Percentiles rank a stretch among this genome's conserved stretches.
Conservation (phyloP, 305 asterid genomes). For the Lippia alba region DNA sequence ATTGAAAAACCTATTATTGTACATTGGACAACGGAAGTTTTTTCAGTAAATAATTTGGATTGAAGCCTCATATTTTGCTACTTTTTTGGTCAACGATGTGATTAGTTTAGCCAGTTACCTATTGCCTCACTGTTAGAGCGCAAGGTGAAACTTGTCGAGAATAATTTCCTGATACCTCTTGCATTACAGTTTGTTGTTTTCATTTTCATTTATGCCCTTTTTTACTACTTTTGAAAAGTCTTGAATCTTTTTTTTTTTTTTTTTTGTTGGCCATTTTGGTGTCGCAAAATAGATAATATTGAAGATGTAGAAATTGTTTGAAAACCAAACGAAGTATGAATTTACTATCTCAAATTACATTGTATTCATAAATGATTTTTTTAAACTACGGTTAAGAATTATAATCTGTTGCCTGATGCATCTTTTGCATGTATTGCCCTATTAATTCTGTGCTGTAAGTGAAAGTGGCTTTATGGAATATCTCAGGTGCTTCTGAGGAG, state of each 20-base stretch:
- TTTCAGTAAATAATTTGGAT: too few species aligned
- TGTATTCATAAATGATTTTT: not conserved
- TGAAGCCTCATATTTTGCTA: not conserved
- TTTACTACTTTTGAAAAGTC: too few species aligned
- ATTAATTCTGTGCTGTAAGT: slow-evolving; percentile 11
- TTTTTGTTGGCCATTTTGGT: too few species aligned
- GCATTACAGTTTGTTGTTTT: too few species aligned
- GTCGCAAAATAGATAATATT: too few species aligned
- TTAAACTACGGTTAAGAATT: not conserved
- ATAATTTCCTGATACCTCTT: not conserved
- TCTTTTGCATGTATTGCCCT: slow-evolving; percentile 18
- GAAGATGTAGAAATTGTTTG: too few species aligned
- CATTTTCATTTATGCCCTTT: too few species aligned
- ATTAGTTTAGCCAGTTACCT: slow-evolving; percentile 4
- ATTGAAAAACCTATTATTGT: not conserved
- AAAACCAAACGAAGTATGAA: not conserved
- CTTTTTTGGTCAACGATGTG: not conserved
- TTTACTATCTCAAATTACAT: not conserved
- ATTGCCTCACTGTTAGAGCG: not conserved
- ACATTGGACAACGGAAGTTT: too few species aligned
- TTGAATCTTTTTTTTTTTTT: too few species aligned
- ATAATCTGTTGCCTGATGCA: slow-evolving; percentile 2
- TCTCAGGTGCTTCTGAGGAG: slow-evolving; percentile 86
- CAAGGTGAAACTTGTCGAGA: not conserved
- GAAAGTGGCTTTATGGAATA: slow-evolving; percentile 20